Conservation (phyloP, 306 rosid species). For the Cicer arietinum region DNA sequence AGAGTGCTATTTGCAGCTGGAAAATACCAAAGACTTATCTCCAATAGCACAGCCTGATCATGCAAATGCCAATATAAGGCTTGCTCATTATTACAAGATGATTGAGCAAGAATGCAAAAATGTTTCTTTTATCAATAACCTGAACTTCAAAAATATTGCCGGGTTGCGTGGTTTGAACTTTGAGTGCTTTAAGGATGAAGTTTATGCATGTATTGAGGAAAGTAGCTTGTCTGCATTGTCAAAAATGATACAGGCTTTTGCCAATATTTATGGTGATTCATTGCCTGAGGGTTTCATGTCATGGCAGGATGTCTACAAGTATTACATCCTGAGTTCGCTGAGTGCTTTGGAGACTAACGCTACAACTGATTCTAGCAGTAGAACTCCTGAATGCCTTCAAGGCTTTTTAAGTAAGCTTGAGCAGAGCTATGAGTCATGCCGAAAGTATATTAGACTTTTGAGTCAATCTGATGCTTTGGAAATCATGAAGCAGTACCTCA, state of each 20-base stretch:
- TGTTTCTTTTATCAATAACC: slow-evolving; percentile 60
- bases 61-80: slow-evolving; percentile 57
- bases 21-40: slow-evolving; percentile 56
- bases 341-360: slow-evolving; percentile 65
- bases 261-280: slow-evolving; percentile 55
- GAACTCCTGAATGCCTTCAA: slow-evolving; percentile 78
- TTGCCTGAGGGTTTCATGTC: slow-evolving; percentile 76
- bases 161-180: slow-evolving; percentile 82
- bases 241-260: slow-evolving; percentile 75
- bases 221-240: slow-evolving; percentile 79
- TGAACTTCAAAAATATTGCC: slow-evolving; percentile 92
- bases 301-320: slow-evolving; percentile 85
- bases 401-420: slow-evolving; percentile 76
- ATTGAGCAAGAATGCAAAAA: slow-evolving; percentile 81
- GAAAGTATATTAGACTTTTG: slow-evolving; percentile 65
- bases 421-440: slow-evolving; percentile 70
- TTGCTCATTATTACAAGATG: slow-evolving; percentile 68
- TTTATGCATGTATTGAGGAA: slow-evolving; percentile 66
- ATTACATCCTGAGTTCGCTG: slow-evolving; percentile 62
- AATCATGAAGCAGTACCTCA: slow-evolving; percentile 76
- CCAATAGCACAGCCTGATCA: slow-evolving; percentile 56
- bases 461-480: slow-evolving; percentile 74
- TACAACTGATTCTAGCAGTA: slow-evolving; percentile 51
- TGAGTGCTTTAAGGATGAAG: slow-evolving; percentile 72
- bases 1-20: slow-evolving; percentile 82